Percentiles rank a stretch among this genome's conserved stretches.
These are phyloP conservation scores for Amphirosellinia nigrospora DNA, from an alignment of 495 filamentous ascomycete genomes.

Conservation along the genomic window DNA sequence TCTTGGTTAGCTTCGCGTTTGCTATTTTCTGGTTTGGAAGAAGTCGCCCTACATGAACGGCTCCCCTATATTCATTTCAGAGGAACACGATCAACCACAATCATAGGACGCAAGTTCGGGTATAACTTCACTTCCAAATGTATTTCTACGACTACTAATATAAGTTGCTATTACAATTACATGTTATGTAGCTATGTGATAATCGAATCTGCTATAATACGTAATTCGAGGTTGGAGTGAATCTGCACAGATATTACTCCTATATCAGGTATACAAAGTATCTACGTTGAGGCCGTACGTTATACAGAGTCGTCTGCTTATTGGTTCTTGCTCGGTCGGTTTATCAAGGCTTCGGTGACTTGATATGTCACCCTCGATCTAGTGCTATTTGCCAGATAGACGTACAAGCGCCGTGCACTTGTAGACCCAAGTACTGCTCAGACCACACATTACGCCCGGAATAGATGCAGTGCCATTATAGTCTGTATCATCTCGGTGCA, in stretches of 20 bases:
- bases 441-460: too few relatives aligned
- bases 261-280: not conserved
- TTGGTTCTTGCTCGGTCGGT: not conserved
- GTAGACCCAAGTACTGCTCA: not conserved
- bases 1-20: not conserved
- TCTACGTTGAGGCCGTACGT: not conserved
- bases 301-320: not conserved
- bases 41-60: not conserved
- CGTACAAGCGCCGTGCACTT: not conserved
- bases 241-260: not conserved
- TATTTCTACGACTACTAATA: not conserved
- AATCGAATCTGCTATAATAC: not conserved
- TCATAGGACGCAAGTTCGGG: not conserved
- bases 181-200: not conserved
- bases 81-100: not conserved
- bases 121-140: not conserved
- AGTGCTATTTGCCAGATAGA: not conserved
- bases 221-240: not conserved
- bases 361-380: not conserved
- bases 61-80: not conserved
- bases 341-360: not conserved
- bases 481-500: not conserved
- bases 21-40: not conserved
- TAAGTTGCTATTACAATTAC: not conserved
- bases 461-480: not conserved